Conservation (phyloP, 495 filamentous ascomycete genomes). For the Talaromyces stipitatus region DNA sequence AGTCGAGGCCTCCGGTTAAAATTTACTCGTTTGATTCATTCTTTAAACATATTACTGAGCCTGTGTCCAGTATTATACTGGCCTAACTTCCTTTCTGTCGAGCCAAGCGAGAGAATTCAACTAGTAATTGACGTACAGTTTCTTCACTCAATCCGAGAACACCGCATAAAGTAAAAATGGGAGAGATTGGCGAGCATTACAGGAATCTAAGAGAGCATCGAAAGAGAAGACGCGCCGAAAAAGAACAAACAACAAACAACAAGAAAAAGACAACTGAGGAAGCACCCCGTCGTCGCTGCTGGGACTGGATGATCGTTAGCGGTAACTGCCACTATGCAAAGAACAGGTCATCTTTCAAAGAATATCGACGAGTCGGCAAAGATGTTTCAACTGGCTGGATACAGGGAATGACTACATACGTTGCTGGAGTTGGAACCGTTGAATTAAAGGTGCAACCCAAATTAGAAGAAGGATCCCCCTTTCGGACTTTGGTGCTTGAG, state of each 20-base stretch:
- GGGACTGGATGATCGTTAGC: conserved; percentile 25
- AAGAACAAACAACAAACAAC: background rate
- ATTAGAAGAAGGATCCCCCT: background rate
- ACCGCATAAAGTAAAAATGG: background rate
- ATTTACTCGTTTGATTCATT: too few relatives aligned
- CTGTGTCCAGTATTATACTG: too few relatives aligned
- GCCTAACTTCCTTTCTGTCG: too few relatives aligned
- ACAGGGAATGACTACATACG: conserved; percentile 8
- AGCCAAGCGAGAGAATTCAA: too few relatives aligned
- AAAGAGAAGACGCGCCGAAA: background rate
- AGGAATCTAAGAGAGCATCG: background rate
- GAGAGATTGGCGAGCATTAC: background rate
- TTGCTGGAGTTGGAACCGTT: conserved; percentile 20
- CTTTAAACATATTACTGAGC: too few relatives aligned
- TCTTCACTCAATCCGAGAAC: background rate
- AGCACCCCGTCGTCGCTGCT: conserved; percentile 11
- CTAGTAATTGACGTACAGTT: background rate
- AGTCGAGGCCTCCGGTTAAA: too few relatives aligned
- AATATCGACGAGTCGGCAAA: conserved; percentile 14
- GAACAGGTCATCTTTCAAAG: conserved; percentile 16
- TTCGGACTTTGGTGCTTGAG: conserved; percentile 13
- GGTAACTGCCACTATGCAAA: conserved; percentile 26
- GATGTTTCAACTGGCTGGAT: conserved; percentile 13
- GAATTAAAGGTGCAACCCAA: conserved; percentile 9
- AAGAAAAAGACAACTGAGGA: background rate